Conservation (phyloP, 768 basidiomycete species). For the Flagelloscypha sp. region DNA sequence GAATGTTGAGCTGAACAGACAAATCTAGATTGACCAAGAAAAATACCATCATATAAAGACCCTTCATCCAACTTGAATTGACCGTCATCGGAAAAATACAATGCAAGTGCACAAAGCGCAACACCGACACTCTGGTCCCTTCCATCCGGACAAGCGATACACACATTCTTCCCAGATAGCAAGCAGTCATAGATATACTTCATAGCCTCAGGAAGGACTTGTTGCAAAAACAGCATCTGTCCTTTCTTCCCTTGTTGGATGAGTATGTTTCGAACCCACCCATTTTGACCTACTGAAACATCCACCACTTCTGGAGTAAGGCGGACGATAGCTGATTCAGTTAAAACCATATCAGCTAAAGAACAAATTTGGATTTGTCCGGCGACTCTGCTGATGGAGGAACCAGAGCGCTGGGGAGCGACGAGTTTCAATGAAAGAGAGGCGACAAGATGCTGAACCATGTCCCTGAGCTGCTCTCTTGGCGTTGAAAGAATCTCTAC, state of each 20-base stretch:
- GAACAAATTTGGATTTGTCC: no score
- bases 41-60: background rate
- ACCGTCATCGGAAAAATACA: constrained; percentile 52
- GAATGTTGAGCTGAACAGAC: background rate
- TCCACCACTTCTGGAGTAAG: no score
- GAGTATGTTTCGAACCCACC: no score
- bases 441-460: constrained; percentile 31
- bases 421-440: no score
- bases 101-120: constrained; percentile 46
- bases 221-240: constrained; percentile 38
- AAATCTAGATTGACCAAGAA: background rate
- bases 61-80: constrained; percentile 10
- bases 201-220: constrained; percentile 40
- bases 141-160: constrained; percentile 48
- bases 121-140: constrained; percentile 60
- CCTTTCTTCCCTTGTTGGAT: constrained; percentile 44
- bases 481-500: constrained; percentile 36
- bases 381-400: no score
- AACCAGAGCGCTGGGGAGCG: no score
- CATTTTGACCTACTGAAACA: no score
- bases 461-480: constrained; percentile 40
- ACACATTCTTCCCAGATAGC: constrained; percentile 24
- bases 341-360: no score
- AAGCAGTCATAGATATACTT: constrained; percentile 38
- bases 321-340: no score